Conservation (phyloP, 2,329 filamentous ascomycete species). For the Juglanconis juglandina region DNA sequence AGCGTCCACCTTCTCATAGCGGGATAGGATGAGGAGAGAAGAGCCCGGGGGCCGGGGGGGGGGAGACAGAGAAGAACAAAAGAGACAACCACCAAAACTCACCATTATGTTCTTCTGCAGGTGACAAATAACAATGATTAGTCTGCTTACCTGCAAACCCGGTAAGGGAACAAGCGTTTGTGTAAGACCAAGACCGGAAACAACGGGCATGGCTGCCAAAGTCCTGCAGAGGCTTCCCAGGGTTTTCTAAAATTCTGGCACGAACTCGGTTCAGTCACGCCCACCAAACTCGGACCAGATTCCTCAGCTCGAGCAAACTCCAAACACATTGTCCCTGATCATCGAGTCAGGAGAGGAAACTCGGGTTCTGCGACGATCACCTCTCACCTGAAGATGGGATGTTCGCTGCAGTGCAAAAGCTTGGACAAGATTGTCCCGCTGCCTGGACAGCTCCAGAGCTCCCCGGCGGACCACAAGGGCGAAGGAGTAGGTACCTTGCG, state of each 20-base stretch:
- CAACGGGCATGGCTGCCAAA: conserved; percentile 1
- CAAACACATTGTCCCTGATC: conserved; percentile 9
- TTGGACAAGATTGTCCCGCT: background rate
- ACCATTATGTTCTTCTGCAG: background rate
- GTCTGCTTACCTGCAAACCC: conserved; percentile 4
- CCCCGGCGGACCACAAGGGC: conserved; percentile 2
- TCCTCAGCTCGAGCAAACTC: conserved; percentile 1
- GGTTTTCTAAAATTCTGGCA: background rate
- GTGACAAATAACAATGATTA: conserved; percentile 2
- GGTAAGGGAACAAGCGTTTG: conserved; percentile 1
- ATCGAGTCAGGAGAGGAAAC: conserved; percentile 9
- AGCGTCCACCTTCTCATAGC: conserved; percentile 11
- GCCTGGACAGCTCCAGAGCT: background rate
- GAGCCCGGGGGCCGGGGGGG: background rate
- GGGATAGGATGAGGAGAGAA: conserved; percentile 5
- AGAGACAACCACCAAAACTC: background rate
- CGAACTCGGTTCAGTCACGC: conserved; percentile 1
- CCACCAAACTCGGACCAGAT: conserved; percentile 4
- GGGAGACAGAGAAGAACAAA: background rate
- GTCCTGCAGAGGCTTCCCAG: background rate
- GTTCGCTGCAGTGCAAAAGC: conserved; percentile 4
- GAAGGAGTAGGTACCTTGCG: conserved; percentile 24
- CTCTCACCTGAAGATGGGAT: background rate
- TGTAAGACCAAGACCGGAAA: background rate
- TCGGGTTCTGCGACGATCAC: conserved; percentile 8